phyloP scores from a whole-genome alignment of 306 rosid genomes.

The Vigna mungo region DNA sequence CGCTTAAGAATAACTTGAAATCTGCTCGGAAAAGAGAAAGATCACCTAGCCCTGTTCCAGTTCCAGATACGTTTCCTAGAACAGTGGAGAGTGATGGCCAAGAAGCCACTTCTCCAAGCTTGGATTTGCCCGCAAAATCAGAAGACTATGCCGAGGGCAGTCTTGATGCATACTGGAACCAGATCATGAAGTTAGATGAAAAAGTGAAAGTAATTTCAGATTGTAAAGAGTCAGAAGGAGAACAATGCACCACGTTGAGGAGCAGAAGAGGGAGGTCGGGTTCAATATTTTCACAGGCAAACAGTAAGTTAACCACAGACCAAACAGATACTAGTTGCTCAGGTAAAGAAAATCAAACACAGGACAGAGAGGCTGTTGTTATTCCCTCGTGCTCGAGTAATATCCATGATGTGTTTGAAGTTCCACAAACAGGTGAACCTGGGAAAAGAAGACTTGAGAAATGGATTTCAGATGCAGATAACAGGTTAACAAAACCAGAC shows the following conservation, averaged over 20 bases:
- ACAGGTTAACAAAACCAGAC: constrained; percentile 61
- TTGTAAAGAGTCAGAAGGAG: constrained; percentile 56
- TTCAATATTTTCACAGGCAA: constrained; percentile 54
- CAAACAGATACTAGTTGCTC: constrained; percentile 30
- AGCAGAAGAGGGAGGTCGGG: constrained; percentile 53
- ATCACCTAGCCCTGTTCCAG: constrained; percentile 51
- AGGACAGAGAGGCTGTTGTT: constrained; percentile 36
- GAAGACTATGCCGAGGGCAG: constrained; percentile 42
- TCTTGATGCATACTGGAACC: constrained; percentile 65
- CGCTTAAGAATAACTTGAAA: constrained; percentile 50
- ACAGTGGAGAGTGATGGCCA: constrained; percentile 46
- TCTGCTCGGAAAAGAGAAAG: constrained; percentile 53
- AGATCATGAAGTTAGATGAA: constrained; percentile 66
- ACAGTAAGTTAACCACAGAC: constrained; percentile 26
- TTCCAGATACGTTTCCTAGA: constrained; percentile 42
- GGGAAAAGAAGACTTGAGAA: constrained; percentile 50
- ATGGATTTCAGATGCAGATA: constrained; percentile 53
- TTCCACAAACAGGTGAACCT: constrained; percentile 55
- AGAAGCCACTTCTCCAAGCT: constrained; percentile 45
- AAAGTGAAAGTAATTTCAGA: constrained; percentile 76
- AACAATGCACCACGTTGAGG: constrained; percentile 38
- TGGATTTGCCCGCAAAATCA: constrained; percentile 46
- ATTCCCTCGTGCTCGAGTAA: constrained; percentile 48
- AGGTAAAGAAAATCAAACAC: constrained; percentile 36
- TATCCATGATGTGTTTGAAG: constrained; percentile 83